Base-by-base conservation (phyloP, 345 rosid species). In the Ceriops zippeliana region DNA sequence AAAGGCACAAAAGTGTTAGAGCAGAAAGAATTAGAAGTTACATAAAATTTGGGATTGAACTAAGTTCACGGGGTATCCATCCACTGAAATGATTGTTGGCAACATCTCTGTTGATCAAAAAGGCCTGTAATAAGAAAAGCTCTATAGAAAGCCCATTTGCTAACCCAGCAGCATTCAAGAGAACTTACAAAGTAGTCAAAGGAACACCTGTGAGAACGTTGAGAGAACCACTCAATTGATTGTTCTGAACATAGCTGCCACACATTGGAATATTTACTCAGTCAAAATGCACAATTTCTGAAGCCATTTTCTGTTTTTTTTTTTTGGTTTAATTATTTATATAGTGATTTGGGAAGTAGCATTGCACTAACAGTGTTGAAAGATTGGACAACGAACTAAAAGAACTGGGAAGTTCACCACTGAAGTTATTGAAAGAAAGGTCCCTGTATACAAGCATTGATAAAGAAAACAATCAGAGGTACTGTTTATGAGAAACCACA, bases 21-120 rank as follows among this genome's bases (percentile, higher is more conserved):
- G 52, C 28, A 32, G 20, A 63, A 68, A 63, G 32, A 19, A 30
- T 31, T 61, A n/a, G 69, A 71, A 52, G 91, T 84, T 82, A 92
- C 99, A 86, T 83, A 73, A 92, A 89, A 52, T 77, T 89, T 35
- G 68, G 81, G 69, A 90, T 70, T 58, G 91, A 87, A 73, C 57
- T 80, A 76, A 96, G 84, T 77, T 90, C 96, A 72, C 19, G 78
- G 49, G 98, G 96, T 78, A 96, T 89, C 91, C 95, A 89, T 68
- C 99, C 99, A 70, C 69, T 87, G 72, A 96, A 96, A 63, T 86
- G 73, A 73, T 96, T 96, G 76, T 90, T 85, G 30, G 99, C 98
- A 37, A 96, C 96, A 75, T 96, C 90, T 73, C 99, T 96, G 89
- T 76, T 28, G 73, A 76, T 53, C 78, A 73, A 32, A 54, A 16